phyloP scores from a whole-genome alignment of 73 alveolate genomes.

The Tetrahymena thermophila region DNA sequence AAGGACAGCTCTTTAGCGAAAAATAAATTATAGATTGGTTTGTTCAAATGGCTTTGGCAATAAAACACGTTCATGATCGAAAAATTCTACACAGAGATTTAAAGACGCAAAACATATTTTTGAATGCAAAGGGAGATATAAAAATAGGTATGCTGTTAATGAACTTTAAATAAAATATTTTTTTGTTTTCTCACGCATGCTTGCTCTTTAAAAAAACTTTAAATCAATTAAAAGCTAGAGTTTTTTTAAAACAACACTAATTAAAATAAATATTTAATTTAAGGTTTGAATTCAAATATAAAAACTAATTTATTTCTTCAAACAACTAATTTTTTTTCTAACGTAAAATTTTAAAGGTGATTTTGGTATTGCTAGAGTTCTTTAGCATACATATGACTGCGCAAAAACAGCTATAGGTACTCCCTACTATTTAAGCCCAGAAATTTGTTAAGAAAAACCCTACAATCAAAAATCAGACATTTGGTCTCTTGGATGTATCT shows the following conservation, averaged over 20 bases:
- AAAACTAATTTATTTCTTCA: neutral
- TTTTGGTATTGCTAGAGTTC: slow-evolving; percentile 92
- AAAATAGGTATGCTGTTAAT: slow-evolving; percentile 58
- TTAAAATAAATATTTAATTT: neutral
- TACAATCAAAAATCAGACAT: slow-evolving; percentile 97
- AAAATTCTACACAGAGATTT: slow-evolving; percentile 94
- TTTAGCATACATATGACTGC: slow-evolving; percentile 88
- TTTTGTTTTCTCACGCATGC: too few relatives aligned
- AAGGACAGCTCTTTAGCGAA: slow-evolving; percentile 73
- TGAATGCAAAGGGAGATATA: slow-evolving; percentile 82
- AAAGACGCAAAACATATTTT: slow-evolving; percentile 92
- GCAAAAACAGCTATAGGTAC: slow-evolving; percentile 99
- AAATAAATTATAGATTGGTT: slow-evolving; percentile 93
- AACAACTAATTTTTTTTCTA: neutral
- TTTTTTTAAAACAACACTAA: neutral
- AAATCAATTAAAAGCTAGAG: neutral
- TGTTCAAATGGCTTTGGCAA: slow-evolving; percentile 94
- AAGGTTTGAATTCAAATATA: neutral
- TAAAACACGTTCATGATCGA: slow-evolving; percentile 94
- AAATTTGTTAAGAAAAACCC: slow-evolving; percentile 94
- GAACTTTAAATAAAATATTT: neutral
- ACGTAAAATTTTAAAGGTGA: slow-evolving; percentile 51
- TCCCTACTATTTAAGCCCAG: slow-evolving; percentile 98
- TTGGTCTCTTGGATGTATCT: slow-evolving; percentile 98
- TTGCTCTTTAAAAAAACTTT: too few relatives aligned